Evolutionary conservation across 163 green algal species (phyloP).

Genomic region (Smithsoniella earleae): DNA sequence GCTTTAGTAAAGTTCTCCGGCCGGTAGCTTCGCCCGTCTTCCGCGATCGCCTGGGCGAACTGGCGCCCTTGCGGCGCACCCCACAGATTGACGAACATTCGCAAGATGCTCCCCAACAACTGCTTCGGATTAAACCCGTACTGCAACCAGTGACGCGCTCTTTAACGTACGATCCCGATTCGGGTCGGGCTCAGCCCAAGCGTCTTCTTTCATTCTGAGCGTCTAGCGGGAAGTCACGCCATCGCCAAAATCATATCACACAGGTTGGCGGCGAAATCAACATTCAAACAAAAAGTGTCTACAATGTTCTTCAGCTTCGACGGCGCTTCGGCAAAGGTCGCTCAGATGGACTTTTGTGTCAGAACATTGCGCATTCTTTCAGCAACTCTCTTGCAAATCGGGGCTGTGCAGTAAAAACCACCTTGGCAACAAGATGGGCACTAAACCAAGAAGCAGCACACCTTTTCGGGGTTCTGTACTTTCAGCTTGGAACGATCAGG

Average conservation of each 20-base stretch:
- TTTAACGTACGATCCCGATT: background rate
- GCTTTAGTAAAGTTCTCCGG: conserved; percentile 59
- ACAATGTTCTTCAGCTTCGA: no score
- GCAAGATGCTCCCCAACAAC: conserved; percentile 68
- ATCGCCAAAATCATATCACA: background rate
- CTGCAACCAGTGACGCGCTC: background rate
- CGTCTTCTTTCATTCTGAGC: no score
- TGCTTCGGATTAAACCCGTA: conserved; percentile 68
- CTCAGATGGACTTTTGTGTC: no score
- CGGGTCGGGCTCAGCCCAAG: no score
- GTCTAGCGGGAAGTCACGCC: no score
- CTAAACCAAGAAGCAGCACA: conserved; percentile 38
- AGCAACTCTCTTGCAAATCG: background rate
- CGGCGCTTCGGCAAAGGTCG: no score
- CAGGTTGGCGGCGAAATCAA: background rate
- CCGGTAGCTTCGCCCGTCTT: conserved; percentile 56
- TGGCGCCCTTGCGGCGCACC: conserved; percentile 41
- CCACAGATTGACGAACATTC: conserved; percentile 61
- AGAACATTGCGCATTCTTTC: no score
- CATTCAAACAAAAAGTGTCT: background rate
- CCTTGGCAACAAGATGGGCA: background rate
- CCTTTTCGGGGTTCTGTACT: conserved; percentile 74
- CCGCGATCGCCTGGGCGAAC: conserved; percentile 52
- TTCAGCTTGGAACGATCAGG: conserved; percentile 68
- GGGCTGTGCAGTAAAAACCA: background rate